phyloP scores from a whole-genome alignment of 1,284 basidiomycete genomes.

The Ustilago bromivora region DNA sequence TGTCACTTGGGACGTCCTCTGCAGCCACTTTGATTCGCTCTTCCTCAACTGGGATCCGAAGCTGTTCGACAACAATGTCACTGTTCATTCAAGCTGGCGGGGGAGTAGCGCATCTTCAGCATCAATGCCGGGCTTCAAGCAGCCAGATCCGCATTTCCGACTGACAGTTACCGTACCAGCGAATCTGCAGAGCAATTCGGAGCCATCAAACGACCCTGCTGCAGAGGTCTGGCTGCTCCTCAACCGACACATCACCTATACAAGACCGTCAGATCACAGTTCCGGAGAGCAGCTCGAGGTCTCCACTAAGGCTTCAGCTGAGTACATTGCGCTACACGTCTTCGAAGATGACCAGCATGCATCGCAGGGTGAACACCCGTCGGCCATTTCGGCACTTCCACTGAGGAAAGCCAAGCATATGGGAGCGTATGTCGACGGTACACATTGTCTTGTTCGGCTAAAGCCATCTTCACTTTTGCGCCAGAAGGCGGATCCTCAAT shows the following conservation, averaged over 20 bases:
- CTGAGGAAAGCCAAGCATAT: constrained; percentile 30
- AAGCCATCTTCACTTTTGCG: constrained; percentile 11
- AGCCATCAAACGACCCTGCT: constrained; percentile 8
- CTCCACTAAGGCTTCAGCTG: constrained; percentile 53
- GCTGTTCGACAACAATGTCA: constrained; percentile 74
- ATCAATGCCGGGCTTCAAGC: constrained; percentile 13
- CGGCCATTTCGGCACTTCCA: neutral
- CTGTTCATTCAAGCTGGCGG: constrained; percentile 77
- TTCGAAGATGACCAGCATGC: constrained; percentile 63
- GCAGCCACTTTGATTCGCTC: constrained; percentile 81
- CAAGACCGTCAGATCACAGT: constrained; percentile 20
- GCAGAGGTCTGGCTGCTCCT: constrained; percentile 81
- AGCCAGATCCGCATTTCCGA: constrained; percentile 47
- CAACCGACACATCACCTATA: constrained; percentile 77
- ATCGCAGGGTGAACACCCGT: neutral
- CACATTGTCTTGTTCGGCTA: constrained; percentile 77
- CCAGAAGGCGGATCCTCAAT: neutral
- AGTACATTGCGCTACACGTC: constrained; percentile 81
- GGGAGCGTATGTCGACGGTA: constrained; percentile 81
- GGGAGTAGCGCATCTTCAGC: constrained; percentile 9
- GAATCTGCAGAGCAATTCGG: neutral
- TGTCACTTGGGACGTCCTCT: constrained; percentile 79
- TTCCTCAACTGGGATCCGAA: constrained; percentile 89
- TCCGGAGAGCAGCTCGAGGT: neutral
- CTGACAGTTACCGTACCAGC: constrained; percentile 21